Evolutionary conservation across 371 early-diverging fungal species (phyloP).

Genomic region (Circinella umbellata): DNA sequence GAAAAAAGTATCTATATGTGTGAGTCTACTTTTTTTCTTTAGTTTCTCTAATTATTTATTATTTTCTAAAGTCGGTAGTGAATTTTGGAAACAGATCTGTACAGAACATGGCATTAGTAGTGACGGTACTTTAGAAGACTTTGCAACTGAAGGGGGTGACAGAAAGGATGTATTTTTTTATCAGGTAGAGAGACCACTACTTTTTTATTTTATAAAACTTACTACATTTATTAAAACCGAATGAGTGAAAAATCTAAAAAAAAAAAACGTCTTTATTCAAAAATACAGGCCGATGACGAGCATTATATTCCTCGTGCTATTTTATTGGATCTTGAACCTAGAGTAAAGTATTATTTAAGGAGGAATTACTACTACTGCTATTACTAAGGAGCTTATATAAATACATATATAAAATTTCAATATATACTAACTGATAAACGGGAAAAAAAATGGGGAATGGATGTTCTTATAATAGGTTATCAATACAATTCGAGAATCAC

Average conservation of each 20-base stretch:
- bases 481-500: constrained; percentile 70
- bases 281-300: constrained; percentile 84
- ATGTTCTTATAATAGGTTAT: constrained; percentile 56
- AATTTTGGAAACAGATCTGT: constrained; percentile 93
- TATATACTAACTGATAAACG: too few species aligned
- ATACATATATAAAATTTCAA: too few species aligned
- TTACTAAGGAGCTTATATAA: too few species aligned
- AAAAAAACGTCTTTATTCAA: too few species aligned
- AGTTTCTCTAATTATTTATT: not conserved
- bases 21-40: constrained; percentile 7
- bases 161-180: constrained; percentile 99
- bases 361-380: too few species aligned
- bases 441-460: too few species aligned
- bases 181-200: constrained; percentile 74
- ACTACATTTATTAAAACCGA: too few species aligned
- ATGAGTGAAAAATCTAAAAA: too few species aligned
- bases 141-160: constrained; percentile 89
- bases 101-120: constrained; percentile 89
- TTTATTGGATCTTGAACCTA: constrained; percentile 92
- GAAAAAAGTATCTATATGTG: too few species aligned
- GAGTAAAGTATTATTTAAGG: constrained; percentile 63
- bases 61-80: constrained; percentile 87
- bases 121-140: constrained; percentile 86
- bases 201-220: too few species aligned
- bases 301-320: constrained; percentile 94